These are phyloP conservation scores for Mycena haematopus DNA, from an alignment of 768 basidiomycete species.

Conservation along the genomic window DNA sequence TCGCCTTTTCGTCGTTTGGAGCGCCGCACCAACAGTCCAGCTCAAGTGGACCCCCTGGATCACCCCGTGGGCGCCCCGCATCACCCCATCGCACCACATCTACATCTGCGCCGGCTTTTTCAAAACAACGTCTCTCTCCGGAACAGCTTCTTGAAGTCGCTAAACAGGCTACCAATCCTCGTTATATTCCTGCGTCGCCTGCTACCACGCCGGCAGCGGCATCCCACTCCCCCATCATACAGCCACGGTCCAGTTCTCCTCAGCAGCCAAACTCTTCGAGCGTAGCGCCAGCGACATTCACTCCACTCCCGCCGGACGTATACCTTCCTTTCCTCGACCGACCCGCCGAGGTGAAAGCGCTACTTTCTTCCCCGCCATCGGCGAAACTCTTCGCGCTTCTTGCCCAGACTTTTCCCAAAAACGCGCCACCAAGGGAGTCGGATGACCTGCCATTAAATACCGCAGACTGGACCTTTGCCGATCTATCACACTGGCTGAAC, in stretches of 20 bases:
- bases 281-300: constrained; percentile 65
- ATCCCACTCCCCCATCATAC: constrained; percentile 33
- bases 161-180: constrained; percentile 58
- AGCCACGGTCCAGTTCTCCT: constrained; percentile 25
- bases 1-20: constrained; percentile 72
- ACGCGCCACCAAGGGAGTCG: constrained; percentile 30
- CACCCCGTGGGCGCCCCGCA: constrained; percentile 55
- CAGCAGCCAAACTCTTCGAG: constrained; percentile 16
- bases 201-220: constrained; percentile 25
- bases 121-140: constrained; percentile 64
- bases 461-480: constrained; percentile 71
- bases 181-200: constrained; percentile 27
- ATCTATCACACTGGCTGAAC: constrained; percentile 74
- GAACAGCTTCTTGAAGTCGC: constrained; percentile 82
- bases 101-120: constrained; percentile 40
- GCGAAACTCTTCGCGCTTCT: constrained; percentile 76
- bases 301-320: constrained; percentile 75
- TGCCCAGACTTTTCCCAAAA: constrained; percentile 66
- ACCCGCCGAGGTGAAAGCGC: constrained; percentile 70
- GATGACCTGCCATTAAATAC: constrained; percentile 58
- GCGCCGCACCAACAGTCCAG: constrained; percentile 34
- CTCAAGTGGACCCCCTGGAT: constrained; percentile 42
- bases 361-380: constrained; percentile 71
- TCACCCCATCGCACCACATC: constrained; percentile 51
- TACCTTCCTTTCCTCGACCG: constrained; percentile 90